Evolutionary conservation across 1,139 yeast genomes (phyloP).

Genomic region (Suhomyces taliae): DNA sequence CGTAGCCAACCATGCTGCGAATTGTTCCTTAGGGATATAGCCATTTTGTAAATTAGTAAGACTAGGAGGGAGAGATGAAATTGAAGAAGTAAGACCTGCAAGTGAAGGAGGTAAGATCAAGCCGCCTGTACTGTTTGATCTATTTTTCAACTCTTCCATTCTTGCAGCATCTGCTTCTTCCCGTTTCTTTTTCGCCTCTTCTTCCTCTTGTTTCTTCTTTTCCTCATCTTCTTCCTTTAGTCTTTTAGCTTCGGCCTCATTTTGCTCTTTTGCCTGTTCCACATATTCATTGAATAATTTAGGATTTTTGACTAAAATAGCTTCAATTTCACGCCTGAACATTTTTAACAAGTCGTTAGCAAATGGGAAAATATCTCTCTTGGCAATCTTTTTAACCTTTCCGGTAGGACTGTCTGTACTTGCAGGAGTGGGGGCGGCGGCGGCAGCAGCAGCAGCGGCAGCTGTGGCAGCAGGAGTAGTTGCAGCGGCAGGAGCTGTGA

Average conservation of each 20-base stretch:
- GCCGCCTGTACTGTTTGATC: background rate
- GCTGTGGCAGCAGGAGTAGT: too few species aligned
- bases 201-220: background rate
- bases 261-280: conserved; percentile 21
- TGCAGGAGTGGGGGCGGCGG: background rate
- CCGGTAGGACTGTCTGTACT: conserved; percentile 32
- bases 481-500: background rate
- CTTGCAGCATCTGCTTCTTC: conserved; percentile 2
- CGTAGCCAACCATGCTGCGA: conserved; percentile 6
- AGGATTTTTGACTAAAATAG: conserved; percentile 30
- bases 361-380: conserved; percentile 46
- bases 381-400: conserved; percentile 41
- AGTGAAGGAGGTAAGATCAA: background rate
- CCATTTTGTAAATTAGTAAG: conserved; percentile 4
- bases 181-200: background rate
- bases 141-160: background rate
- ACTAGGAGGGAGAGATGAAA: background rate
- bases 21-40: conserved; percentile 4
- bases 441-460: too few species aligned
- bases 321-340: conserved; percentile 33
- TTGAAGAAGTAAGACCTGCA: background rate
- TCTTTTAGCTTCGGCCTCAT: conserved; percentile 1
- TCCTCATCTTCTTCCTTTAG: conserved; percentile 1
- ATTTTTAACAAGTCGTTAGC: conserved; percentile 36
- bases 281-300: conserved; percentile 35